phyloP scores from a whole-genome alignment of 169 alveolate genomes.

The Eimeria tenella region DNA sequence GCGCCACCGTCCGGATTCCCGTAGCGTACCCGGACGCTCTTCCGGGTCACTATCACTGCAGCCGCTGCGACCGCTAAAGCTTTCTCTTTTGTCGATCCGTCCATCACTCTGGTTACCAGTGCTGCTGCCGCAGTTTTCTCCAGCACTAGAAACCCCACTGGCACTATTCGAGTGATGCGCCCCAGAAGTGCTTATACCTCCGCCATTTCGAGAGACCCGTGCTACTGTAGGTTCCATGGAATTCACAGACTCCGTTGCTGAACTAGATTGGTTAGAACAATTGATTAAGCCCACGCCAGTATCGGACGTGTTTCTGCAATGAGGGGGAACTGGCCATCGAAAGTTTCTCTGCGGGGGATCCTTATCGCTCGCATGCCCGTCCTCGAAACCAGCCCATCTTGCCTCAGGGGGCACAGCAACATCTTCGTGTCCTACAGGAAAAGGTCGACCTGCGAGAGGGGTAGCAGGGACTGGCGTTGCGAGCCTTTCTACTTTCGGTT shows the following conservation, averaged over 20 bases:
- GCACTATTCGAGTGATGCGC: slow-evolving; percentile 12
- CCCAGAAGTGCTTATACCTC: slow-evolving; percentile 15
- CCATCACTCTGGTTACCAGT: slow-evolving; percentile 3
- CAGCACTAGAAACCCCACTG: slow-evolving; percentile 54
- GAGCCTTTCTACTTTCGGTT: slow-evolving; percentile 6
- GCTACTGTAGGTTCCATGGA: background rate
- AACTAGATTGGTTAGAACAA: background rate
- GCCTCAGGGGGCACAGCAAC: slow-evolving; percentile 24
- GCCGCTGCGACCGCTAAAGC: slow-evolving; percentile 49
- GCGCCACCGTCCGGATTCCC: slow-evolving; percentile 54
- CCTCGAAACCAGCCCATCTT: slow-evolving; percentile 14
- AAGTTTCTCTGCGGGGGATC: background rate
- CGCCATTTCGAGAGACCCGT: background rate
- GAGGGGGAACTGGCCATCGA: slow-evolving; percentile 64
- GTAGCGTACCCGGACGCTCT: background rate
- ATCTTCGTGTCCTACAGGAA: background rate
- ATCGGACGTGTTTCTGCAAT: background rate
- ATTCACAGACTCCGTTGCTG: background rate
- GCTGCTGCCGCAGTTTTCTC: slow-evolving; percentile 64
- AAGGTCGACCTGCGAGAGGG: background rate
- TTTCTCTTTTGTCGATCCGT: slow-evolving; percentile 10
- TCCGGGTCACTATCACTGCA: slow-evolving; percentile 57
- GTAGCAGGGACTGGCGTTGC: background rate
- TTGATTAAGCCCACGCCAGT: background rate
- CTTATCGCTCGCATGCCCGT: background rate